Evolutionary conservation across 2,329 filamentous ascomycete genomes (phyloP).

Genomic region (Fusarium kyushuense): DNA sequence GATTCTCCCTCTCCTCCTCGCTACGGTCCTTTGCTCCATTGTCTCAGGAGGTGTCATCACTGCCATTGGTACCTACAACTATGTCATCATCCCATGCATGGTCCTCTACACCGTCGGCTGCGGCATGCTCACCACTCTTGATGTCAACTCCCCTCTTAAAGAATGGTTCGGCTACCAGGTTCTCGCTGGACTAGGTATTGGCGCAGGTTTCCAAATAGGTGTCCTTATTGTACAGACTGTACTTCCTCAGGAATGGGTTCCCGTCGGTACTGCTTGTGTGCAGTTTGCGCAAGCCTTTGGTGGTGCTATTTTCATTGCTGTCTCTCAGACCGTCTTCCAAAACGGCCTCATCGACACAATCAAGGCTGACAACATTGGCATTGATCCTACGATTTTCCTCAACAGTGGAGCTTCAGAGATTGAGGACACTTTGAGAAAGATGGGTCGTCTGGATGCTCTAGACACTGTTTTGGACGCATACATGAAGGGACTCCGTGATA

Average conservation of each 20-base stretch:
- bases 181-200: constrained; percentile 65
- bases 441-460: constrained; percentile 58
- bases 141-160: constrained; percentile 58
- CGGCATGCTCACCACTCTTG: constrained; percentile 67
- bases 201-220: constrained; percentile 61
- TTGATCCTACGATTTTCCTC: constrained; percentile 63
- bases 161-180: constrained; percentile 71
- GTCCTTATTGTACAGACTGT: constrained; percentile 65
- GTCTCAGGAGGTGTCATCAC: constrained; percentile 58
- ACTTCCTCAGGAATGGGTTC: constrained; percentile 61
- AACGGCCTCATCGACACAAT: constrained; percentile 70
- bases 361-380: constrained; percentile 55
- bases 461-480: constrained; percentile 62
- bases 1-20: constrained; percentile 64
- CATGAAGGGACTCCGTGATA: constrained; percentile 62
- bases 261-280: constrained; percentile 64
- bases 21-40: constrained; percentile 63
- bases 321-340: constrained; percentile 75
- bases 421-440: constrained; percentile 55
- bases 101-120: constrained; percentile 59
- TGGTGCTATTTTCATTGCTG: constrained; percentile 73
- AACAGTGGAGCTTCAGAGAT: constrained; percentile 66
- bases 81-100: constrained; percentile 57
- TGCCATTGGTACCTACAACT: constrained; percentile 57
- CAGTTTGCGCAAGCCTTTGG: constrained; percentile 75